Percentiles rank a stretch among this genome's conserved stretches.
These are phyloP conservation scores for Madurella mycetomatis DNA, from an alignment of 2,329 filamentous ascomycete genomes.

Conservation along the genomic window DNA sequence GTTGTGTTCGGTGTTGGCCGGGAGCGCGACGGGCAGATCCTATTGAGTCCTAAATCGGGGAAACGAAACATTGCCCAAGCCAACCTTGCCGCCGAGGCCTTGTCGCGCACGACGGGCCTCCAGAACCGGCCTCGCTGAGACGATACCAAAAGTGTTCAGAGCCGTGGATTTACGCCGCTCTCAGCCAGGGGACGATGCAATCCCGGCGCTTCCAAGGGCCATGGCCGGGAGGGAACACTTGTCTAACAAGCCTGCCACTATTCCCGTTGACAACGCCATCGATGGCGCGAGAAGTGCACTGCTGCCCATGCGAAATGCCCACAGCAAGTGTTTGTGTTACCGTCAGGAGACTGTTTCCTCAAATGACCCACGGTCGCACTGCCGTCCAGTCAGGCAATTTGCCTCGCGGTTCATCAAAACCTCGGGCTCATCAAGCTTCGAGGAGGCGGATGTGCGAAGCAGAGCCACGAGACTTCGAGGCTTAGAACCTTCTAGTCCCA, in stretches of 20 bases:
- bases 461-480: conserved; percentile 3
- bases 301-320: not conserved
- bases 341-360: conserved; percentile 8
- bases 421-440: not conserved
- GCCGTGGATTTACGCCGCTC: conserved; percentile 12
- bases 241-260: too few relatives aligned
- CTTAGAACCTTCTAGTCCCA: conserved; percentile 4
- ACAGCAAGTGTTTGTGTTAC: conserved; percentile 12
- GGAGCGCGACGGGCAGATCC: conserved; percentile 7
- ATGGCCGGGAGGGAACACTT: too few relatives aligned
- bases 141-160: conserved; percentile 10
- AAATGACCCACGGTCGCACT: conserved; percentile 12
- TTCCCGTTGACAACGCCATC: too few relatives aligned
- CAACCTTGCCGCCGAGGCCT: conserved; percentile 4
- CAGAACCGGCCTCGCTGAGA: conserved; percentile 7
- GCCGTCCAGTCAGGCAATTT: conserved; percentile 3
- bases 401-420: conserved; percentile 11
- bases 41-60: conserved; percentile 13
- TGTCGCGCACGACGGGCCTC: conserved; percentile 5
- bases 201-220: not conserved
- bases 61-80: conserved; percentile 14
- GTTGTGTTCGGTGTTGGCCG: conserved; percentile 12
- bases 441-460: conserved; percentile 6
- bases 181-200: conserved; percentile 6
- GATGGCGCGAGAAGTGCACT: too few relatives aligned